Percentiles rank a stretch among this genome's conserved stretches.
Evolutionary conservation across 179 eudicot genomes (phyloP).

Genomic region (Heliamphora ciliata): DNA sequence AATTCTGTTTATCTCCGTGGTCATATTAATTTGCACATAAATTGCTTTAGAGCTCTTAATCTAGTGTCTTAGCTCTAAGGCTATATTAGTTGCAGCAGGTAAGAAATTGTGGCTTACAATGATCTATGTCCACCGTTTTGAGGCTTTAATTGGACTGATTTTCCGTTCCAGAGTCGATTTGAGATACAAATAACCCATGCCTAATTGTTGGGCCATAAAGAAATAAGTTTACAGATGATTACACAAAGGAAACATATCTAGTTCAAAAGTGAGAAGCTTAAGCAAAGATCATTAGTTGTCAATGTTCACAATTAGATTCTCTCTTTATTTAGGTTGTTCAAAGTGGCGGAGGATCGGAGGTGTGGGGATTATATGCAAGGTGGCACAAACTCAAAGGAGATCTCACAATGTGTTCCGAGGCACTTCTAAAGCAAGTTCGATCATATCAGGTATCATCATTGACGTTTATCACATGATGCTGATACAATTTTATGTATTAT

Average conservation of each 20-base stretch:
- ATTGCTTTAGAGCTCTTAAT: not conserved
- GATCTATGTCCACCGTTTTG: not conserved
- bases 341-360: constrained; percentile 53
- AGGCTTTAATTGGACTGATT: not conserved
- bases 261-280: not conserved
- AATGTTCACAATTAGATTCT: not conserved
- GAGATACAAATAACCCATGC: not conserved
- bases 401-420: constrained; percentile 82
- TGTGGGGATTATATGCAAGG: constrained; percentile 88
- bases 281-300: not conserved
- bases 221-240: not conserved
- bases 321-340: constrained; percentile 45
- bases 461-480: not conserved
- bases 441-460: constrained; percentile 58
- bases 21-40: not conserved
- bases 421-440: constrained; percentile 82
- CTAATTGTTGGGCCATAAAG: not conserved
- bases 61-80: not conserved
- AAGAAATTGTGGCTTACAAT: not conserved
- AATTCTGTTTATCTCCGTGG: not conserved
- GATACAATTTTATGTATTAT: not conserved
- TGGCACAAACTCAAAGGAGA: constrained; percentile 89
- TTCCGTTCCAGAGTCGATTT: not conserved
- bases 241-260: not conserved
- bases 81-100: not conserved